These are phyloP conservation scores for Irpex sp. DNA, from an alignment of 1,284 basidiomycete species.

Conservation along the genomic window DNA sequence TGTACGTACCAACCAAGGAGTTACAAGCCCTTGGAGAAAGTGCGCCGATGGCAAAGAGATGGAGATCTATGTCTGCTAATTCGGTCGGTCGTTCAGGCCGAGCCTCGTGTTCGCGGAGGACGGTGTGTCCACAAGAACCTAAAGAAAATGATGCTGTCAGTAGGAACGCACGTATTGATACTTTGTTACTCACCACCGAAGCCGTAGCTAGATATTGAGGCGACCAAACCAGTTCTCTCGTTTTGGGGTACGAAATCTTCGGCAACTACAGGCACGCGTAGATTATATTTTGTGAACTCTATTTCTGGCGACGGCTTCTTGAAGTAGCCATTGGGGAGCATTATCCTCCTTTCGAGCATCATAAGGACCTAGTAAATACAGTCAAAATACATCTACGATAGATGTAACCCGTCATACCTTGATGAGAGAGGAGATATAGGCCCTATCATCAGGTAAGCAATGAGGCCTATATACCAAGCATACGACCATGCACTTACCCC, in stretches of 20 bases:
- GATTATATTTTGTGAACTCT: slow-evolving; percentile 28
- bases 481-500: background rate
- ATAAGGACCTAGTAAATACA: slow-evolving; percentile 29
- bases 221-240: slow-evolving; percentile 17
- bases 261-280: slow-evolving; percentile 18
- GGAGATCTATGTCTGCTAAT: background rate
- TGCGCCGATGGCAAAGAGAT: background rate
- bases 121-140: slow-evolving; percentile 33
- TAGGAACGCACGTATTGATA: background rate
- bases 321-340: slow-evolving; percentile 38
- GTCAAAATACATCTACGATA: too few species aligned
- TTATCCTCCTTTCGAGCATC: slow-evolving; percentile 28
- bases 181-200: slow-evolving; percentile 31
- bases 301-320: slow-evolving; percentile 31
- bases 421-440: background rate
- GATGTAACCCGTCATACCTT: background rate
- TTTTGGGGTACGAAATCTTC: slow-evolving; percentile 15
- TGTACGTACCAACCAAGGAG: background rate
- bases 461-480: background rate
- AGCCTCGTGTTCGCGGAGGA: slow-evolving; percentile 18
- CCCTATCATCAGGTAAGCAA: background rate
- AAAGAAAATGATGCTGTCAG: slow-evolving; percentile 29
- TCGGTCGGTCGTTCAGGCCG: background rate
- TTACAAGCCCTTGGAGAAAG: background rate
- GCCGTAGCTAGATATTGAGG: slow-evolving; percentile 36